Percentiles rank a stretch among this genome's conserved stretches.
phyloP scores from a whole-genome alignment of 1,284 basidiomycete genomes.

The Ustilago shanxiensis region DNA sequence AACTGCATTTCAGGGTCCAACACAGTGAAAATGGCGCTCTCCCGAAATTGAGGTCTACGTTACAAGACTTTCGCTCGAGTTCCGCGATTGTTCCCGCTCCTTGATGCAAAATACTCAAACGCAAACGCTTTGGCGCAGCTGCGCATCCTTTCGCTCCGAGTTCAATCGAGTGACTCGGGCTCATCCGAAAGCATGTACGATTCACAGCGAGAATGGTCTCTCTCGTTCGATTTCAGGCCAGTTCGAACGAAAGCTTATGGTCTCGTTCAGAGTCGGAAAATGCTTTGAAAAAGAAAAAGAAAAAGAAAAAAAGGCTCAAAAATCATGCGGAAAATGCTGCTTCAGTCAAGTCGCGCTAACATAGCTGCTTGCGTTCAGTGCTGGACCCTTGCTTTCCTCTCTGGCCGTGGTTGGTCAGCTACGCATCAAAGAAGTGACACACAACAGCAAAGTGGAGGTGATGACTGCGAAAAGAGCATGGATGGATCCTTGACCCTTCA shows the following conservation, averaged over 20 bases:
- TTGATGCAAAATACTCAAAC: too few relatives aligned
- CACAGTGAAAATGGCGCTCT: not conserved
- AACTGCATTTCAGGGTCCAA: slow-evolving; percentile 31
- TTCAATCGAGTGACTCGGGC: not conserved
- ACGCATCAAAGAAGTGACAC: slow-evolving; percentile 5
- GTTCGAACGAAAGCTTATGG: not conserved
- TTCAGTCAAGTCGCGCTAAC: not conserved
- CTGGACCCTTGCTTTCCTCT: not conserved
- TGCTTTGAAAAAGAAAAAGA: not conserved
- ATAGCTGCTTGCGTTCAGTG: too few relatives aligned
- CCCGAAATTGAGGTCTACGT: too few relatives aligned
- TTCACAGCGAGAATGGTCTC: too few relatives aligned
- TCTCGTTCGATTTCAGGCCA: not conserved
- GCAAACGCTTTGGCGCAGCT: too few relatives aligned
- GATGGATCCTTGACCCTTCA: slow-evolving; percentile 2
- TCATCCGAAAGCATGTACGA: not conserved
- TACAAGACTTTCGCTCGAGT: too few relatives aligned
- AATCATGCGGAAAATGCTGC: slow-evolving; percentile 1
- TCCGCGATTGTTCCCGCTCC: not conserved
- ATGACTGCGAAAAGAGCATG: slow-evolving; percentile 1
- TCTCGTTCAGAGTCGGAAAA: not conserved
- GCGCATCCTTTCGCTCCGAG: not conserved
- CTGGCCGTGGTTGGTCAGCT: slow-evolving; percentile 16
- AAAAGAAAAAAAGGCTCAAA: not conserved
- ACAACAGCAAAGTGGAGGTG: slow-evolving; percentile 2